Evolutionary conservation across 768 basidiomycete genomes (phyloP).

Genomic region (Pilatotrama ljubarskyi): DNA sequence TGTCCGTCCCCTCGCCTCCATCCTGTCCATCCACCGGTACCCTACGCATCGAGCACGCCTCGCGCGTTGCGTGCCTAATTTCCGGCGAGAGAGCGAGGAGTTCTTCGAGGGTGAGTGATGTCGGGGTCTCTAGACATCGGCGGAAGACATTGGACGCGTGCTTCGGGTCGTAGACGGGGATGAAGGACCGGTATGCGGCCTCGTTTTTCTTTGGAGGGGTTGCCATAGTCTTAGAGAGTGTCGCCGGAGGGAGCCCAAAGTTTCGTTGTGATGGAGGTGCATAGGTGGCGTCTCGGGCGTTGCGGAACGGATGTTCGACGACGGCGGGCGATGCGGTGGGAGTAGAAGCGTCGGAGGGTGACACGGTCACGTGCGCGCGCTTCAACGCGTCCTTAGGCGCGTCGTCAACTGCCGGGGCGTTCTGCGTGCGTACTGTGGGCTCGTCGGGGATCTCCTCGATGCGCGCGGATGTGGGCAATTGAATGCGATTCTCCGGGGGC

Average conservation of each 20-base stretch:
- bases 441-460: conserved; percentile 5
- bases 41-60: background rate
- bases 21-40: background rate
- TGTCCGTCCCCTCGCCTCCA: background rate
- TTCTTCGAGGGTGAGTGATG: background rate
- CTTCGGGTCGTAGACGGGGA: conserved; percentile 1
- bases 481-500: background rate
- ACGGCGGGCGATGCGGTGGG: conserved; percentile 6
- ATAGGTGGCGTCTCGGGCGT: conserved; percentile 7
- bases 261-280: conserved; percentile 11
- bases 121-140: background rate
- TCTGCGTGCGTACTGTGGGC: background rate
- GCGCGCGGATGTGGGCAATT: background rate
- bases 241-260: conserved; percentile 12
- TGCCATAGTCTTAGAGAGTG: background rate
- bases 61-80: background rate
- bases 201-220: background rate
- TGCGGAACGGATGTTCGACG: conserved; percentile 11
- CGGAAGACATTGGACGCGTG: background rate
- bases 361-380: background rate
- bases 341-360: background rate
- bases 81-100: conserved; percentile 7
- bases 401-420: background rate
- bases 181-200: conserved; percentile 2
- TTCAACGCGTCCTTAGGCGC: background rate